Percentiles rank a stretch among this genome's conserved stretches.
Conservation (phyloP, 176 grass and related monocot genomes). For the Pontederia paniculata region DNA sequence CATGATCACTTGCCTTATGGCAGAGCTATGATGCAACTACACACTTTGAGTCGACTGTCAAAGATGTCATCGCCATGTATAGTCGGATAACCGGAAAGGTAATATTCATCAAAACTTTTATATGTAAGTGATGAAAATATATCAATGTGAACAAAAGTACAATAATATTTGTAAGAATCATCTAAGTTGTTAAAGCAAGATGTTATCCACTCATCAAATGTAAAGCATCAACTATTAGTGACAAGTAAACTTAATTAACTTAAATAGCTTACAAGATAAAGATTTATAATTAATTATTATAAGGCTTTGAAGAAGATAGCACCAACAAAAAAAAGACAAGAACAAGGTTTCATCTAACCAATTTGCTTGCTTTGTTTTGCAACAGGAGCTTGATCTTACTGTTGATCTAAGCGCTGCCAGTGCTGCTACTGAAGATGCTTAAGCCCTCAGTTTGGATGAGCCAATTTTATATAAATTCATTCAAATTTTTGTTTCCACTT, state of each 20-base stretch:
- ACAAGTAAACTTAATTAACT: no score
- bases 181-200: no score
- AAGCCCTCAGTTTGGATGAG: background rate
- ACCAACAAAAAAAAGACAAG: background rate
- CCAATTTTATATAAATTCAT: no score
- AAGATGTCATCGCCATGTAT: slow-evolving; percentile 77
- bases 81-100: slow-evolving; percentile 93
- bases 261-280: no score
- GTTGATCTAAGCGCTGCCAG: slow-evolving; percentile 57
- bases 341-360: background rate
- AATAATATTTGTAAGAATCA: no score
- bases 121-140: no score
- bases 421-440: slow-evolving; percentile 38
- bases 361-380: background rate
- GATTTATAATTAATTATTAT: no score
- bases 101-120: background rate
- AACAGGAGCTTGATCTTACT: slow-evolving; percentile 43
- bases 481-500: no score
- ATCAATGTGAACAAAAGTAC: no score
- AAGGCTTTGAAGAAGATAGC: no score
- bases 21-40: slow-evolving; percentile 87
- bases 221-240: no score
- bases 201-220: no score
- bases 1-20: slow-evolving; percentile 2
- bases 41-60: slow-evolving; percentile 87